A percentile compares a stretch with the other conserved stretches of the same genome.
These are phyloP conservation scores for Cytospora chrysosperma DNA, from an alignment of 2,329 filamentous ascomycete genomes.

Conservation along the genomic window DNA sequence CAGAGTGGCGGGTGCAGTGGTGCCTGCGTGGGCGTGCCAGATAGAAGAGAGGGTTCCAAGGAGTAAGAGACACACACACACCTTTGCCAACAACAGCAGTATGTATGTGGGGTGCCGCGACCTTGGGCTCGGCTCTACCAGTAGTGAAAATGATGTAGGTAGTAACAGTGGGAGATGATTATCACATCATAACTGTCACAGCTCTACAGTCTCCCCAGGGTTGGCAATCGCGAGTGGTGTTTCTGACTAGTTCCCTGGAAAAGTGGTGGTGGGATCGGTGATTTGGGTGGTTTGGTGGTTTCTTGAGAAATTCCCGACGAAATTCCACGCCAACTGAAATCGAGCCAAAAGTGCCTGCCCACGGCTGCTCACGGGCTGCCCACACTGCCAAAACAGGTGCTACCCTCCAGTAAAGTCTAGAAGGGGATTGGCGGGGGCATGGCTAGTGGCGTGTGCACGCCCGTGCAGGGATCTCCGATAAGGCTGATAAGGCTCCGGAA, in stretches of 20 bases:
- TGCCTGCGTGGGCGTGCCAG: constrained; percentile 22
- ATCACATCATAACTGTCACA: constrained; percentile 24
- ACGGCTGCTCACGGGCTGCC: too few relatives aligned
- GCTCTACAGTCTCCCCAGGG: constrained; percentile 1
- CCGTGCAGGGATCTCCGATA: neutral
- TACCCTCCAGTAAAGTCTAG: neutral
- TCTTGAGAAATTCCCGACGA: constrained; percentile 4
- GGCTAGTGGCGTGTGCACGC: neutral
- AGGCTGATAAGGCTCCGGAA: constrained; percentile 4
- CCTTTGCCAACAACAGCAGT: constrained; percentile 2
- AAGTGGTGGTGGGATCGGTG: neutral
- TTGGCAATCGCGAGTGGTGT: constrained; percentile 8
- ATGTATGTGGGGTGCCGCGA: constrained; percentile 7
- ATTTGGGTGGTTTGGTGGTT: neutral
- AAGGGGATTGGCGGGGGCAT: neutral
- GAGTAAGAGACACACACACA: constrained; percentile 7
- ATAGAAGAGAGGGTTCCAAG: neutral
- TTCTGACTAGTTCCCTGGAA: neutral
- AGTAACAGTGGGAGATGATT: constrained; percentile 4
- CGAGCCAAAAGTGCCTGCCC: neutral
- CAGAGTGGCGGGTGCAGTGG: neutral
- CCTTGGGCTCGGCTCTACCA: constrained; percentile 5
- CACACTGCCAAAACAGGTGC: neutral
- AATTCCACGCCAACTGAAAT: neutral
- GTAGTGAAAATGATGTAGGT: constrained; percentile 12